These are phyloP conservation scores for Elsinoe ampelina DNA, from an alignment of 2,329 filamentous ascomycete species.

Conservation along the genomic window DNA sequence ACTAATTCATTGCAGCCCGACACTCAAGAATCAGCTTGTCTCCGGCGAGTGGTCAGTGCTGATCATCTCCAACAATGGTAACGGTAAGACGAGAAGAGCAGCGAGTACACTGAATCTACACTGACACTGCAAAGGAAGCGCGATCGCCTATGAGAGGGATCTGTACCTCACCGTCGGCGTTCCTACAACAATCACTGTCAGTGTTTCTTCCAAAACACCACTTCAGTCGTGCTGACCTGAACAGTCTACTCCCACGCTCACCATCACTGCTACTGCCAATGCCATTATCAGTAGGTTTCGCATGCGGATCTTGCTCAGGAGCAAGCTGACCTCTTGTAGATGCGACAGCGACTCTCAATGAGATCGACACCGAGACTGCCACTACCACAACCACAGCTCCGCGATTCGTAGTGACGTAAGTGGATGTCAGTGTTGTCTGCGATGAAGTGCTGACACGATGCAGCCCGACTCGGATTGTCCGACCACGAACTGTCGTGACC, in stretches of 20 bases:
- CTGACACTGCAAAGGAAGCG: slow-evolving; percentile 19
- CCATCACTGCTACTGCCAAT: neutral
- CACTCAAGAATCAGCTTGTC: slow-evolving; percentile 33
- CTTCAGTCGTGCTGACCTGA: neutral
- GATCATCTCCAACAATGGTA: slow-evolving; percentile 35
- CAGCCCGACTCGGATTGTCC: slow-evolving; percentile 16
- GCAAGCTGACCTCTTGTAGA: neutral
- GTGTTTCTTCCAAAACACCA: slow-evolving; percentile 6
- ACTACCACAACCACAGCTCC: slow-evolving; percentile 13
- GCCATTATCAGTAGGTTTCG: neutral
- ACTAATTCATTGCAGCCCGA: neutral
- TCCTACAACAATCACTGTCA: slow-evolving; percentile 23
- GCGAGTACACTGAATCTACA: neutral
- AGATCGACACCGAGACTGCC: slow-evolving; percentile 10
- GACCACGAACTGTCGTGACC: slow-evolving; percentile 20
- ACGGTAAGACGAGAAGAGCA: slow-evolving; percentile 20
- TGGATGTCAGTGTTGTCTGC: neutral
- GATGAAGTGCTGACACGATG: neutral
- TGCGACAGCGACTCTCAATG: slow-evolving; percentile 20
- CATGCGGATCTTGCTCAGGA: neutral
- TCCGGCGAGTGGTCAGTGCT: slow-evolving; percentile 37
- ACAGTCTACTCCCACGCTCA: neutral
- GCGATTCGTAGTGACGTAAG: slow-evolving; percentile 12
- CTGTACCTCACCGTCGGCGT: slow-evolving; percentile 29
- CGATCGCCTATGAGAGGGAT: slow-evolving; percentile 39